Base-by-base conservation (phyloP, 116 monocot genomes). In the Dioscorea cayenensis region DNA sequence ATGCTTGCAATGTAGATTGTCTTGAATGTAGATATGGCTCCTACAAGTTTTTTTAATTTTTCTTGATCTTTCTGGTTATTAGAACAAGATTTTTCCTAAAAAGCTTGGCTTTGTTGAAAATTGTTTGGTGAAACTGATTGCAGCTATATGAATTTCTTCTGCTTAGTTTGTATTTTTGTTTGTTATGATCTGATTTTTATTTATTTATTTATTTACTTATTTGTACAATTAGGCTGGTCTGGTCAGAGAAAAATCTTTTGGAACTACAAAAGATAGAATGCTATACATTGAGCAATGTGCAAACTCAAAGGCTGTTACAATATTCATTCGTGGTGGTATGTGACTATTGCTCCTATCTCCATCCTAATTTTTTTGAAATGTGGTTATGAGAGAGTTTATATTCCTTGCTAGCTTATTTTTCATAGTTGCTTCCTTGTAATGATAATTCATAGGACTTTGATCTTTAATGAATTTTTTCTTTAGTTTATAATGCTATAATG, bases 241-340 rank as follows among this genome's bases (percentile, higher is more conserved):
- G 35, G 96, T 96, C 61, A 85, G 96, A 77, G 96, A 96, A 73
- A 96, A 96, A 72, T 85, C 96, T 73, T 96, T 96, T 81, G 96
- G 96, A 62, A 96, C 96, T 25, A 96, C 96, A 13, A 96, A 96
- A 67, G 96, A 96, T 23, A 70, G 92, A 64, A 96, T 96, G 96
- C 37, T 96, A 29, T 96, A 96, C 65, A 96, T 96, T 77, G 96
- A 96, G 59, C 71, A 86, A 66, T 96, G 96, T 79, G 92, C 96
- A 66, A 96, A 96, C 77, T 96, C 96, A 17, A 92, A 76, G 79
- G 96, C 96, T 61, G 96, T 96, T 16, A 96, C 96, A 49, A 85
- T 96, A 60, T 96, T 96, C 78, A 96, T 96, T 49, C 92, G 96
- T 72, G 96, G 92, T 49, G 96, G 96, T 96, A 85, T 70, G 81